These are phyloP conservation scores for Neoboletus magnificus DNA, from an alignment of 768 basidiomycete species.

Conservation along the genomic window DNA sequence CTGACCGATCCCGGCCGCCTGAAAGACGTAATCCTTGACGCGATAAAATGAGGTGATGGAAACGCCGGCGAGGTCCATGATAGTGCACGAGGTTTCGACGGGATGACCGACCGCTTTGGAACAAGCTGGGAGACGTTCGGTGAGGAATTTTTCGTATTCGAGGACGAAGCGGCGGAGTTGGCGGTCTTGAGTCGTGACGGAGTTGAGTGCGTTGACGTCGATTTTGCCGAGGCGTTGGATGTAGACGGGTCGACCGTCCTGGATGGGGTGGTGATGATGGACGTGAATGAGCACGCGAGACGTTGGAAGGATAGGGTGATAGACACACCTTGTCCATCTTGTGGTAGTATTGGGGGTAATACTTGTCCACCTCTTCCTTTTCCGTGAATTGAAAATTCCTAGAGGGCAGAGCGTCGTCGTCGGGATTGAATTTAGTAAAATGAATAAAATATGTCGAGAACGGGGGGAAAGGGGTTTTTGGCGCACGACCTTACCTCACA, in stretches of 20 bases:
- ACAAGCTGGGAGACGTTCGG: constrained; percentile 78
- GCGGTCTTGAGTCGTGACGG: constrained; percentile 79
- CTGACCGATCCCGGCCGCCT: constrained; percentile 77
- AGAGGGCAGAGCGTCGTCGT: too few relatives aligned
- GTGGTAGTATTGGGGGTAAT: constrained; percentile 96
- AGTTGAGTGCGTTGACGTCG: constrained; percentile 81
- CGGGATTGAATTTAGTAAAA: too few relatives aligned
- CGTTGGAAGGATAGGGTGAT: too few relatives aligned
- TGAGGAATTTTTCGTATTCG: constrained; percentile 90
- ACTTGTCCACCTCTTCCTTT: constrained; percentile 78
- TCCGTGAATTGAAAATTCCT: constrained; percentile 85
- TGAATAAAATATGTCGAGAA: too few relatives aligned
- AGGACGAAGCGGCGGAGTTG: constrained; percentile 83
- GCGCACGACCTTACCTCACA: constrained; percentile 46
- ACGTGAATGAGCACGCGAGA: background rate
- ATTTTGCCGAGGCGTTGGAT: constrained; percentile 90
- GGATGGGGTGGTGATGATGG: too few relatives aligned
- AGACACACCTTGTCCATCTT: constrained; percentile 80
- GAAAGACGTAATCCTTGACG: constrained; percentile 88
- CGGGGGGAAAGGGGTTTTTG: too few relatives aligned
- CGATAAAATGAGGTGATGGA: constrained; percentile 76
- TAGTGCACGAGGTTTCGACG: constrained; percentile 96
- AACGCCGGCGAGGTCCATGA: constrained; percentile 82
- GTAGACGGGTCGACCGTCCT: constrained; percentile 96
- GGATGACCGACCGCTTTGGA: constrained; percentile 71